phyloP scores from a whole-genome alignment of 75 land plant species.

The Picea sitchensis region DNA sequence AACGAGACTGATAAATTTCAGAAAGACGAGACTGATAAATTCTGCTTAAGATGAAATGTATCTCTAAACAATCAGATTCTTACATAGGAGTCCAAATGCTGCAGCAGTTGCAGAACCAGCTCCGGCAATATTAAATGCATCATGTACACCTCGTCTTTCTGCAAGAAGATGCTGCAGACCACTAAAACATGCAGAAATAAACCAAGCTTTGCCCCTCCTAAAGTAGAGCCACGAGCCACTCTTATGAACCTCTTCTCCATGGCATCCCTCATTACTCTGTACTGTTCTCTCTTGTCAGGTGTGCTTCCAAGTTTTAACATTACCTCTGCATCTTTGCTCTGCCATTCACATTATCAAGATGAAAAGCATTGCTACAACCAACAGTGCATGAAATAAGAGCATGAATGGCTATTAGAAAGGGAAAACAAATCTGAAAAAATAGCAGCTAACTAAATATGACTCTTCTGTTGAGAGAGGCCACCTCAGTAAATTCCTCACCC shows the following conservation, averaged over 20 bases:
- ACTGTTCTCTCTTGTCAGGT: slow-evolving; percentile 66
- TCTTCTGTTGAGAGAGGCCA: too few relatives aligned
- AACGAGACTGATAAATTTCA: too few relatives aligned
- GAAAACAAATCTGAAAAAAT: too few relatives aligned
- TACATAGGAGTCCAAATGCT: slow-evolving; percentile 76
- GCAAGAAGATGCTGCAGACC: slow-evolving; percentile 75
- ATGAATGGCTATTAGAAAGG: background rate
- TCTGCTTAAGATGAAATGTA: background rate
- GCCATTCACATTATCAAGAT: background rate
- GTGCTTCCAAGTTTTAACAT: slow-evolving; percentile 76
- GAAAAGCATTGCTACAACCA: background rate
- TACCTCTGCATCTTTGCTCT: slow-evolving; percentile 84
- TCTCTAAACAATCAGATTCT: slow-evolving; percentile 11
- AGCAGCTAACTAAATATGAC: background rate
- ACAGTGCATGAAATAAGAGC: background rate
- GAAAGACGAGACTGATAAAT: background rate
- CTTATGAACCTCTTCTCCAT: slow-evolving; percentile 84
- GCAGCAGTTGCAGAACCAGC: slow-evolving; percentile 95
- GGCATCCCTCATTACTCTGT: slow-evolving; percentile 73
- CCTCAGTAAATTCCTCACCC: too few relatives aligned
- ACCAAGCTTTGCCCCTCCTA: slow-evolving; percentile 94
- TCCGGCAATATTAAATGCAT: slow-evolving; percentile 72
- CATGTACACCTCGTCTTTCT: slow-evolving; percentile 64
- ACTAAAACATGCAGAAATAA: slow-evolving; percentile 78
- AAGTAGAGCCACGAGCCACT: slow-evolving; percentile 81